Evolutionary conservation across 2,329 filamentous ascomycete species (phyloP).

Genomic region (Paracorniculantispora psalliotae): DNA sequence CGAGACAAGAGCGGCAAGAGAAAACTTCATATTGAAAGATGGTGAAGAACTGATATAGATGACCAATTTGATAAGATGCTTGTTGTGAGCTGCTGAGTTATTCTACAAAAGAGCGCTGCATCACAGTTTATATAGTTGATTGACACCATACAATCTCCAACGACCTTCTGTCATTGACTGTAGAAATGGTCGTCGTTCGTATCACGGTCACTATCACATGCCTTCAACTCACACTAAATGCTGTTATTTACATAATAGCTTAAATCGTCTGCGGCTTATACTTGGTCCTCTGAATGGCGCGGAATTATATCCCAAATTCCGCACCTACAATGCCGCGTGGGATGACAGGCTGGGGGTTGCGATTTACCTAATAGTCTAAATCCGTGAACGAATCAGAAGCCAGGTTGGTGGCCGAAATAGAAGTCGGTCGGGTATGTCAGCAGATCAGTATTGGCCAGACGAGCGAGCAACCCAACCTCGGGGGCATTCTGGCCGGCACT

Average conservation of each 20-base stretch:
- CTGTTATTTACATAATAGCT: background rate
- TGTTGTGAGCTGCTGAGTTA: background rate
- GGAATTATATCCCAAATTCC: background rate
- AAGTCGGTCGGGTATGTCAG: background rate
- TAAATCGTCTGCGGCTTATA: background rate
- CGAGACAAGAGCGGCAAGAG: background rate
- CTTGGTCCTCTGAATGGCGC: background rate
- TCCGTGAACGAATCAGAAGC: background rate
- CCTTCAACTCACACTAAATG: background rate
- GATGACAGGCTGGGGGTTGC: background rate
- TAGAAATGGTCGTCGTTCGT: background rate
- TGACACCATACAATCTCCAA: background rate
- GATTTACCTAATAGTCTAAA: conserved; percentile 1
- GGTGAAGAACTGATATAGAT: background rate
- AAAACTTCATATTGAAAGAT: background rate
- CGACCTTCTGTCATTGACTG: background rate
- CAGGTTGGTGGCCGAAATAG: background rate
- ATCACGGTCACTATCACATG: background rate
- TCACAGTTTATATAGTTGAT: background rate
- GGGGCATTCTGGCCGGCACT: background rate
- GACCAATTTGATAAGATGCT: background rate
- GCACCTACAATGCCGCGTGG: background rate
- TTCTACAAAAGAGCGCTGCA: background rate
- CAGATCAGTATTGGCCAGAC: background rate
- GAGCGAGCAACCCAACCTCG: too few relatives aligned